phyloP scores from a whole-genome alignment of 176 grass and related monocot species.

The Areca catechu region DNA sequence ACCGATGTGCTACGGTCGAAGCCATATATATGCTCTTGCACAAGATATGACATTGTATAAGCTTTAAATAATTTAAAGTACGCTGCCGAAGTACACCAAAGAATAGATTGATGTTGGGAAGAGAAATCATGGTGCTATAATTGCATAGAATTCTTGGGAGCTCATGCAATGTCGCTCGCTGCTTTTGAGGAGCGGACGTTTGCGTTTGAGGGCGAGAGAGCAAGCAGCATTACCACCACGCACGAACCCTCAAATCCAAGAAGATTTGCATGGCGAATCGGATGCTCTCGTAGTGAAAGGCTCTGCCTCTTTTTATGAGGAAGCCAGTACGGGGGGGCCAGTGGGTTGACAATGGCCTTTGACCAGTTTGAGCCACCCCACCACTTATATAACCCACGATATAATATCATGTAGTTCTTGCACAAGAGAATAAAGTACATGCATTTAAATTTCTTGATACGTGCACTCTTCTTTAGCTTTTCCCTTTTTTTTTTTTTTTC shows the following conservation, averaged over 20 bases:
- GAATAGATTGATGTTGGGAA: slow-evolving; percentile 26
- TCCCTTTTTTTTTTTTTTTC: no score
- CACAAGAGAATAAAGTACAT: no score
- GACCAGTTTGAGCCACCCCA: slow-evolving; percentile 17
- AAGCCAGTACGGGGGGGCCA: slow-evolving; percentile 4
- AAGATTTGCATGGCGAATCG: slow-evolving; percentile 32
- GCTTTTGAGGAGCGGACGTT: slow-evolving; percentile 30
- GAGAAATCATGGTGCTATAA: slow-evolving; percentile 47
- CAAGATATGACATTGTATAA: neutral
- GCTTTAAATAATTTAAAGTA: neutral
- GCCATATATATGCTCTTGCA: neutral
- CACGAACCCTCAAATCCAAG: slow-evolving; percentile 13
- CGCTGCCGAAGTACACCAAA: neutral
- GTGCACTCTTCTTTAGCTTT: no score
- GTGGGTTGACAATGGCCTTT: slow-evolving; percentile 25
- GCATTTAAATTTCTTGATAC: no score
- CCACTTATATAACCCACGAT: neutral
- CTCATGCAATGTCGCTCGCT: slow-evolving; percentile 1
- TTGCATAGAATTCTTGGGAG: slow-evolving; percentile 6
- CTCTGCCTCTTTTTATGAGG: slow-evolving; percentile 27
- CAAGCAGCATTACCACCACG: slow-evolving; percentile 1
- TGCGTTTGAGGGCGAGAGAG: slow-evolving; percentile 7
- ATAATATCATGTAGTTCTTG: no score
- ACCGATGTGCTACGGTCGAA: neutral
- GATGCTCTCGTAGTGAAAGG: slow-evolving; percentile 42